Base-by-base conservation (phyloP, 164 flowering plant genomes). In the Aristolochia fimbriata region DNA sequence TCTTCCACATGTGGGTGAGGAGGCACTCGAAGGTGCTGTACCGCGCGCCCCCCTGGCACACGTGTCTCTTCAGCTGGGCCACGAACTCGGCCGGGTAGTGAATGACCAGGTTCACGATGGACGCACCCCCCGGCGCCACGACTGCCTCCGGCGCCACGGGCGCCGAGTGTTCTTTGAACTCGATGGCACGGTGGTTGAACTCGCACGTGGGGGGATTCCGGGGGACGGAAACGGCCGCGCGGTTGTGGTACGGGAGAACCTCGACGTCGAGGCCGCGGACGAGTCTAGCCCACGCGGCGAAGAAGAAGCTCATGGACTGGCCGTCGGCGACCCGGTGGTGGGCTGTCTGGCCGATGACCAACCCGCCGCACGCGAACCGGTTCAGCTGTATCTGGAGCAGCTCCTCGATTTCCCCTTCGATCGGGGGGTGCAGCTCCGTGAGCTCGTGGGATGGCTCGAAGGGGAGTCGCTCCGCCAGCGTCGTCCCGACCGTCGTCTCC, bases 1-100 rank as follows among this genome's bases (percentile, higher is more conserved):
- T 63, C 60, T 47, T 55, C 66, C 66, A 64, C 2, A 64, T 7
- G 15, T 64, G 67, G 12, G 61, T 45, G 1, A 64, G 55, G 23
- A 64, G 61, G 56, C 67, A 57, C 49, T 64, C 61, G 55, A 64
- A 64, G 15, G 67, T 57, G 67, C 55, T 57, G 56, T 21, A 20
- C 4, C 62, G 51, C 15, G 43, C 4, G 9, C 43, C 31, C 1
- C 22, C 24, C 6, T 20, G 48, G 1, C 2, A 0, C 2, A 49
- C 59, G 8, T 47, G 47, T 14, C 10, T 13, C 56, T 64, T 64
- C 19, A 64, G 61, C 22, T 17, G 23, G 19, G 64, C 45, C 2
- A 75, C 56, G 50, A 75, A 71, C 9, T 69, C 66, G 0, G 52
- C 19, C 0, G 71, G 52, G 61, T 58, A 75, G 55, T 72, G 73